Percentiles rank a stretch among this genome's conserved stretches.
These are phyloP conservation scores for Naganishia albida DNA, from an alignment of 1,284 basidiomycete species.

Conservation along the genomic window DNA sequence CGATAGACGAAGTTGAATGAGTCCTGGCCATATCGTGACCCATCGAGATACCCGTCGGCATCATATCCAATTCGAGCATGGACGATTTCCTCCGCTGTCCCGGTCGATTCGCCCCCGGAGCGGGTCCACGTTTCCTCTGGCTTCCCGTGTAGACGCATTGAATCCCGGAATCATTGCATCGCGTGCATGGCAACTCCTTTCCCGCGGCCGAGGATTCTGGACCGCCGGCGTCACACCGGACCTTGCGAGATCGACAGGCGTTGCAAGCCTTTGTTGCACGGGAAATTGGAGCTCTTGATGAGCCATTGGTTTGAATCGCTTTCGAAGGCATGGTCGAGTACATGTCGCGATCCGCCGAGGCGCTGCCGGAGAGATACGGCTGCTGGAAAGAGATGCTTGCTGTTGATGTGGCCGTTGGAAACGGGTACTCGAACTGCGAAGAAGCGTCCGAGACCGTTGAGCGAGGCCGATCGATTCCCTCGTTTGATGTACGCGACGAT, in stretches of 20 bases:
- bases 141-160: constrained; percentile 47
- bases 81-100: constrained; percentile 16
- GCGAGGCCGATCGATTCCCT: not conserved
- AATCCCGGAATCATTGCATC: constrained; percentile 47
- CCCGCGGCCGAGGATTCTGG: constrained; percentile 34
- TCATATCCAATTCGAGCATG: constrained; percentile 7
- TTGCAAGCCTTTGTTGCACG: constrained; percentile 52
- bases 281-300: constrained; percentile 46
- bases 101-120: constrained; percentile 29
- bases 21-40: constrained; percentile 20
- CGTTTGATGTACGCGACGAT: constrained; percentile 1
- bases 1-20: constrained; percentile 14
- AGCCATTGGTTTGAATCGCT: constrained; percentile 14
- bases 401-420: constrained; percentile 3
- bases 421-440: constrained; percentile 18
- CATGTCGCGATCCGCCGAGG: constrained; percentile 14
- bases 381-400: constrained; percentile 16
- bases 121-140: constrained; percentile 51
- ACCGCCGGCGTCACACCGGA: constrained; percentile 50
- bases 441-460: constrained; percentile 14
- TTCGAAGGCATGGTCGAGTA: constrained; percentile 17
- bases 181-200: constrained; percentile 40
- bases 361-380: not conserved
- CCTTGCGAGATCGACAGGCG: constrained; percentile 49
- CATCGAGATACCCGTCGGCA: not conserved